Percentiles rank a stretch among this genome's conserved stretches.
These are phyloP conservation scores for Podospora didyma DNA, from an alignment of 495 filamentous ascomycete genomes.

Conservation along the genomic window DNA sequence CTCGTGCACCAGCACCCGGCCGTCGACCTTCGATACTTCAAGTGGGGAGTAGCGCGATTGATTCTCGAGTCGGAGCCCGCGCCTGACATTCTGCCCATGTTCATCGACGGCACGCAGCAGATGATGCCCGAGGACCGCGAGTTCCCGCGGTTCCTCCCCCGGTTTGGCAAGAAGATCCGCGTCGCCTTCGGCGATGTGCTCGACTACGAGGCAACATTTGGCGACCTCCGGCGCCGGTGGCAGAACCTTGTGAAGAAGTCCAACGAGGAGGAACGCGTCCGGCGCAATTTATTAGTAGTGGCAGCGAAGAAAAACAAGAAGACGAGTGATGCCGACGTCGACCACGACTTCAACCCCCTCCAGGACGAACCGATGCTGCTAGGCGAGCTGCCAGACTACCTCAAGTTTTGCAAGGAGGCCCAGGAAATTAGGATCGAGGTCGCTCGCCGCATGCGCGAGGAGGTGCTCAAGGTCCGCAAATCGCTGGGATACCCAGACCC, in stretches of 20 bases:
- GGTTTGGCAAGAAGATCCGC: conserved; percentile 63
- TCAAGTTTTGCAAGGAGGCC: conserved; percentile 70
- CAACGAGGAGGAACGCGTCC: background rate
- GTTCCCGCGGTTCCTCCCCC: conserved; percentile 79
- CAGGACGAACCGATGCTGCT: conserved; percentile 49
- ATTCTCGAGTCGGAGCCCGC: conserved; percentile 81
- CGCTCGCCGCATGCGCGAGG: conserved; percentile 68
- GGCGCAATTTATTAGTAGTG: background rate
- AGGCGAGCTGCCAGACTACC: conserved; percentile 43
- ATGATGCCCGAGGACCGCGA: conserved; percentile 77
- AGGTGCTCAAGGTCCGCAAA: conserved; percentile 72
- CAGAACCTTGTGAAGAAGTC: conserved; percentile 46
- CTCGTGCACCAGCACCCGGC: conserved; percentile 82
- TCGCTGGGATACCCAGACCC: conserved; percentile 69
- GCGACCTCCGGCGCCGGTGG: conserved; percentile 69
- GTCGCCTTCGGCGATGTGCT: conserved; percentile 70
- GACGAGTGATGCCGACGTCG: background rate
- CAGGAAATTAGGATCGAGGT: conserved; percentile 77
- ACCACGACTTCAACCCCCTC: background rate
- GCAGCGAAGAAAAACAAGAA: background rate
- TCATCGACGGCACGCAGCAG: conserved; percentile 79
- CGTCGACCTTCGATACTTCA: conserved; percentile 88
- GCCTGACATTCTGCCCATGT: conserved; percentile 88
- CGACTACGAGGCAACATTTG: conserved; percentile 57
- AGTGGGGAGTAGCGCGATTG: conserved; percentile 87